Percentiles rank a stretch among this genome's conserved stretches.
Evolutionary conservation across 2,329 filamentous ascomycete genomes (phyloP).

Genomic region (Aureobasidium sp.): DNA sequence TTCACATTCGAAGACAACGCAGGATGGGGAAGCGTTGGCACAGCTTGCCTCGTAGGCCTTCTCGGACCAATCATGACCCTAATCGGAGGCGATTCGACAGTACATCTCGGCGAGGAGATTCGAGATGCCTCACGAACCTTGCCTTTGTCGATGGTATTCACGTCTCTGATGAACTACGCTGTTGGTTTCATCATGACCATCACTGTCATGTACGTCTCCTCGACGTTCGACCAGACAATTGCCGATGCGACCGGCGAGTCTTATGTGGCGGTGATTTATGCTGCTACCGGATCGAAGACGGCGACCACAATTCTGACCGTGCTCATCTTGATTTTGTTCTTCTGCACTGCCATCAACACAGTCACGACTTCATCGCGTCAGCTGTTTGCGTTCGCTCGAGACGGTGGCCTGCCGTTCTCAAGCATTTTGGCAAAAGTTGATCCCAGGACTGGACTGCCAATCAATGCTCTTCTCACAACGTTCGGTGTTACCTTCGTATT

Average conservation of each 20-base stretch:
- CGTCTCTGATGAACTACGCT: conserved; percentile 20
- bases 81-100: conserved; percentile 16
- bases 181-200: conserved; percentile 20
- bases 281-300: conserved; percentile 21
- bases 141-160: conserved; percentile 22
- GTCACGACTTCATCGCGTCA: conserved; percentile 24
- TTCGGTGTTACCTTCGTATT: conserved; percentile 17
- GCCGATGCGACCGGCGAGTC: conserved; percentile 23
- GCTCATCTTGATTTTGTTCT: conserved; percentile 16
- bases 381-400: conserved; percentile 19
- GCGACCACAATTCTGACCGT: conserved; percentile 22
- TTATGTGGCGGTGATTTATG: conserved; percentile 24
- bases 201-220: conserved; percentile 27
- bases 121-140: background rate
- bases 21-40: conserved; percentile 22
- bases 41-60: conserved; percentile 25
- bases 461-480: background rate
- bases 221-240: conserved; percentile 24
- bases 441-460: conserved; percentile 16
- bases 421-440: conserved; percentile 19
- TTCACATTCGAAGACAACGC: conserved; percentile 23
- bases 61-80: conserved; percentile 18
- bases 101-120: conserved; percentile 22
- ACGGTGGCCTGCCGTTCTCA: conserved; percentile 20
- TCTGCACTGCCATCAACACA: conserved; percentile 21